Evolutionary conservation across 768 basidiomycete species (phyloP), one percentile per base, ranked within the genome.

Genomic region (Suillus weaverae): DNA sequence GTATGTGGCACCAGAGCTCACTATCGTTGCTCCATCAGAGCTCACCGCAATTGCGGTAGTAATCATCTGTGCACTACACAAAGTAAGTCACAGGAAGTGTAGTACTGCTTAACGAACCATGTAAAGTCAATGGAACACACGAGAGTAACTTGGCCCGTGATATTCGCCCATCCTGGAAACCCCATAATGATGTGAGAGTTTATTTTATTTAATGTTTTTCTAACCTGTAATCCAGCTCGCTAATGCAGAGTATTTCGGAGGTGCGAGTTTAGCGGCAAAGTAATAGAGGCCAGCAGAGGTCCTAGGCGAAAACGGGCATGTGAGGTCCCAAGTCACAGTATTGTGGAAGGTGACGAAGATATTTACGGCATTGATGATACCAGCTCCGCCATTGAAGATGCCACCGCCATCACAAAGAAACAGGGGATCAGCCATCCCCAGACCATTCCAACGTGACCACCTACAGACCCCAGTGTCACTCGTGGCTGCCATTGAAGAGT

Each of bases 231-330:
- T 82, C 86, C 86, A 87, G 67, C 88, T 86, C 1, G 88, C 85
- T 60, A 92, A 75, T 8, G 88, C 81, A 3, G 87, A 81, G 62
- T 86, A 85, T 69, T 82, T 80, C 7, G 81, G 81, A 1, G 89
- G 87, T 3, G 90, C 90, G 51, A 92, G 74, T 71, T 89, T 91
- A 0, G 90, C 88, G 2, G 90, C 88, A 74, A 91, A 91, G 73
- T 91, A 92, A 72, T 91, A 91, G 20, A 92, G 78, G 0, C 90
- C 90, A 8, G 90, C 90, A 67, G 90, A 91, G 30, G 90, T 92
- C 61, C 90, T 91, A 20, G 30, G 18, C 7, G 16, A 14, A 33
- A 22, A 43, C 22, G 32, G 2, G 16, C 22, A 41, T 59, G 18
- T 57, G 16, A 57, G 26, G 9, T 26, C 16, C 9, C 61, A 56